Evolutionary conservation across 495 filamentous ascomycete genomes (phyloP).

Genomic region (Thermothielavioides terrestris): DNA sequence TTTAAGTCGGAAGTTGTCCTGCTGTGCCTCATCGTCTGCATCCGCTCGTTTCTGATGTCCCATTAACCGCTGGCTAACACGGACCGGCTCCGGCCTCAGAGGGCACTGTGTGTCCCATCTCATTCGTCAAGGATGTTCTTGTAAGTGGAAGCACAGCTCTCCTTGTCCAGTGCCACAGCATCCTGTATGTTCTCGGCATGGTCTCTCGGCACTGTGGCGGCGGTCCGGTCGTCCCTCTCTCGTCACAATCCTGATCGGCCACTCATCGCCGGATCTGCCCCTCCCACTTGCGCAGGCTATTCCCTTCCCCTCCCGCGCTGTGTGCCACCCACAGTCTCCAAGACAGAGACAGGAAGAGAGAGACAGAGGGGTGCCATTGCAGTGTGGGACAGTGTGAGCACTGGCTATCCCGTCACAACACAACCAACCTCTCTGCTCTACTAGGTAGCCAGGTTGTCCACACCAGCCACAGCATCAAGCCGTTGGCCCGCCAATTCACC

Average conservation of each 20-base stretch:
- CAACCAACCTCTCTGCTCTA: neutral
- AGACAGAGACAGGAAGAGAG: neutral
- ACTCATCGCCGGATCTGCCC: constrained; percentile 9
- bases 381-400: neutral
- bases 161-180: constrained; percentile 5
- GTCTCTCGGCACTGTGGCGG: constrained; percentile 7
- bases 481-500: no score
- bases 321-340: constrained; percentile 1
- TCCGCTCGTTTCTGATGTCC: neutral
- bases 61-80: constrained; percentile 30
- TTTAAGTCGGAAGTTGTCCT: no score
- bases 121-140: constrained; percentile 62
- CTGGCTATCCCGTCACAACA: neutral
- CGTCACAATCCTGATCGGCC: constrained; percentile 6
- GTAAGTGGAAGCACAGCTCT: constrained; percentile 37
- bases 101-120: constrained; percentile 62
- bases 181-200: neutral
- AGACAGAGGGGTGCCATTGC: neutral
- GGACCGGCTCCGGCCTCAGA: constrained; percentile 37
- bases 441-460: no score
- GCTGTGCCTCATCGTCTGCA: no score
- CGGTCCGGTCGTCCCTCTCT: neutral
- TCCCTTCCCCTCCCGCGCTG: neutral
- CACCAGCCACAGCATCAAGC: no score
- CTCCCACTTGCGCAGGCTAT: constrained; percentile 1